phyloP scores from a whole-genome alignment of 2,329 filamentous ascomycete species.

The Cladosporium sp. region DNA sequence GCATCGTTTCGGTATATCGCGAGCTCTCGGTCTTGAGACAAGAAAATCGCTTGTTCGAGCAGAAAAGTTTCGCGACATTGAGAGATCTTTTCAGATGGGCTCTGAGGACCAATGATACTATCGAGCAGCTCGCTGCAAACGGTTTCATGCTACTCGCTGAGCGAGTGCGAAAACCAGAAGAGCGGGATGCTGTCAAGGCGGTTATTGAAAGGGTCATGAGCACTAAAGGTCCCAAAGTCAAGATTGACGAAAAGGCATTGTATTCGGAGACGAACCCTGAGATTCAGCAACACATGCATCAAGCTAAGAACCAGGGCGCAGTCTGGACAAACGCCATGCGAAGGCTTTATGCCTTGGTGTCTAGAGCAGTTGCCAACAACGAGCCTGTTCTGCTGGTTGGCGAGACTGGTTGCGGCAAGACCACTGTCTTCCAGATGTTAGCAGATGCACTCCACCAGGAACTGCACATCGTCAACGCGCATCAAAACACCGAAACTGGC shows the following conservation, averaged over 20 bases:
- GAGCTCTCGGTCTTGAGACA: slow-evolving; percentile 88
- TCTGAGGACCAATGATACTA: slow-evolving; percentile 75
- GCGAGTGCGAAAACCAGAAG: slow-evolving; percentile 86
- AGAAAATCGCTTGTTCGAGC: slow-evolving; percentile 88
- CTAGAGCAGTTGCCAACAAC: slow-evolving; percentile 79
- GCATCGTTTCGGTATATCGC: slow-evolving; percentile 91
- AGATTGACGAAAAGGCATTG: slow-evolving; percentile 70
- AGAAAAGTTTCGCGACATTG: slow-evolving; percentile 95
- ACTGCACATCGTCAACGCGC: slow-evolving; percentile 90
- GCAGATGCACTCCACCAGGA: slow-evolving; percentile 75
- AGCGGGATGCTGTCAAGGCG: slow-evolving; percentile 78
- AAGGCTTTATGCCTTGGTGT: slow-evolving; percentile 84
- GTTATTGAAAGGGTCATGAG: slow-evolving; percentile 90
- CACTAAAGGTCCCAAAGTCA: slow-evolving; percentile 57
- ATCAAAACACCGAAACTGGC: slow-evolving; percentile 96
- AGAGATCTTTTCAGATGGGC: slow-evolving; percentile 97
- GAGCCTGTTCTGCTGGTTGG: slow-evolving; percentile 94
- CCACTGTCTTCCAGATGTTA: slow-evolving; percentile 89
- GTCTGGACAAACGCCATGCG: slow-evolving; percentile 98
- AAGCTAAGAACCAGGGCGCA: slow-evolving; percentile 61
- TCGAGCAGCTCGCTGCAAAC: slow-evolving; percentile 85
- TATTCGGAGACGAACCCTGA: slow-evolving; percentile 58
- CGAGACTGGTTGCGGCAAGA: slow-evolving; percentile 97
- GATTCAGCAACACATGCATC: slow-evolving; percentile 36
- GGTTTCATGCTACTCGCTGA: slow-evolving; percentile 97